Evolutionary conservation across 2,329 filamentous ascomycete species (phyloP).

Genomic region (Tetracladium maxilliforme): DNA sequence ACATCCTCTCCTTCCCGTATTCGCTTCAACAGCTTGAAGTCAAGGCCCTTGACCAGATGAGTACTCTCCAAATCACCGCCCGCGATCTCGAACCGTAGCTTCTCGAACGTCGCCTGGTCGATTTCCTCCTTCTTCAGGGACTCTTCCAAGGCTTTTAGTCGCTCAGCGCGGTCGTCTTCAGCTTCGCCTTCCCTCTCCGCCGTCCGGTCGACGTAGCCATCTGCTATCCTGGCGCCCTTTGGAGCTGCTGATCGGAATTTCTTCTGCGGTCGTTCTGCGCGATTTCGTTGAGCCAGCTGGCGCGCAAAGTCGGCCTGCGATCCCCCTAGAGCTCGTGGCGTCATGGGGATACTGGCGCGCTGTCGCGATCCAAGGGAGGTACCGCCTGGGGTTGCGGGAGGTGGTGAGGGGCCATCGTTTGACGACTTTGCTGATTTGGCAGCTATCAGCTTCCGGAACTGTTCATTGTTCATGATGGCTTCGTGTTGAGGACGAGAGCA

Average conservation of each 20-base stretch:
- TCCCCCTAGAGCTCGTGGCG: conserved; percentile 46
- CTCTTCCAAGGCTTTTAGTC: conserved; percentile 69
- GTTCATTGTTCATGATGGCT: conserved; percentile 86
- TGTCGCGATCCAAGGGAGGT: conserved; percentile 60
- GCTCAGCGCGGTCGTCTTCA: conserved; percentile 31
- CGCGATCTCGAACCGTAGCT: conserved; percentile 58
- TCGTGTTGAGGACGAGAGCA: no score
- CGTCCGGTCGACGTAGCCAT: conserved; percentile 75
- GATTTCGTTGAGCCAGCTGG: conserved; percentile 64
- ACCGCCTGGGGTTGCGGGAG: no score
- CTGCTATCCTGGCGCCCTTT: conserved; percentile 65
- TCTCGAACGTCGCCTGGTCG: conserved; percentile 64
- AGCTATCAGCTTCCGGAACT: conserved; percentile 70
- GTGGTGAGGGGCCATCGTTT: conserved; percentile 28
- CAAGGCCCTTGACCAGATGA: conserved; percentile 82
- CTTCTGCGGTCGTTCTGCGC: conserved; percentile 41
- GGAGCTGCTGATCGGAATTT: conserved; percentile 65
- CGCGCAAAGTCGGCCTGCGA: conserved; percentile 55
- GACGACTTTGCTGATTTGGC: conserved; percentile 23
- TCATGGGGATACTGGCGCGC: conserved; percentile 81
- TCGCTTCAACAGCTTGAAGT: conserved; percentile 64
- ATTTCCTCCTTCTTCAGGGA: conserved; percentile 74
- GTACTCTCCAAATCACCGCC: conserved; percentile 71
- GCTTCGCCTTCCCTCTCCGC: conserved; percentile 41
- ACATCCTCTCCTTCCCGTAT: conserved; percentile 57